These are phyloP conservation scores for Triticum timopheevii DNA, from an alignment of 176 grass and related monocot species.

Conservation along the genomic window DNA sequence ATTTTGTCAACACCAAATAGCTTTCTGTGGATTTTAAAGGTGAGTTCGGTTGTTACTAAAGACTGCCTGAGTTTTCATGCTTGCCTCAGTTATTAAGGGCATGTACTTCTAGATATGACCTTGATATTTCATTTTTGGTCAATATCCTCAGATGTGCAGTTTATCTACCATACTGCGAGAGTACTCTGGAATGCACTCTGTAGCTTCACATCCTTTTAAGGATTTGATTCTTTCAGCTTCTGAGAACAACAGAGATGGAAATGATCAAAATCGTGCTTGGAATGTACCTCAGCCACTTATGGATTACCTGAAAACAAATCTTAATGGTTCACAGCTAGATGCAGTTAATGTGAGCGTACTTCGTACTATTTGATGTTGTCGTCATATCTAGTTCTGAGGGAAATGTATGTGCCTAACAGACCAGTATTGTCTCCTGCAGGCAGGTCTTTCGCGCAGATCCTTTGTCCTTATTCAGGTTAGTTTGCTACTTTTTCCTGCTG, in stretches of 20 bases:
- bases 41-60: slow-evolving; percentile 22
- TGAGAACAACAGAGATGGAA: slow-evolving; percentile 48
- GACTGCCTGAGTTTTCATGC: not conserved
- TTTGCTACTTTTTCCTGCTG: slow-evolving; percentile 1
- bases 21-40: slow-evolving; percentile 78
- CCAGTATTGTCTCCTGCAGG: slow-evolving; percentile 56
- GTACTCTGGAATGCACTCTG: slow-evolving; percentile 74
- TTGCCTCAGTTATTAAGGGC: not conserved
- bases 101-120: not conserved
- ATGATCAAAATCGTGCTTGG: slow-evolving; percentile 70
- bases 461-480: slow-evolving; percentile 98
- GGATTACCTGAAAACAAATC: slow-evolving; percentile 79
- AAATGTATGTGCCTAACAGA: slow-evolving; percentile 21
- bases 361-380: slow-evolving; percentile 18
- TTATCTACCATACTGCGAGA: slow-evolving; percentile 95
- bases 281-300: slow-evolving; percentile 83
- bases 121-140: slow-evolving; percentile 33
- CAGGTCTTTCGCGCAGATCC: slow-evolving; percentile 89
- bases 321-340: slow-evolving; percentile 88
- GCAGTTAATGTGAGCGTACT: slow-evolving; percentile 76
- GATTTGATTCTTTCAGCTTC: slow-evolving; percentile 85
- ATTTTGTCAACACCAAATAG: slow-evolving; percentile 40
- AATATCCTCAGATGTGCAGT: slow-evolving; percentile 76
- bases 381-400: not conserved
- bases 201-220: slow-evolving; percentile 84